phyloP scores from a whole-genome alignment of 495 filamentous ascomycete genomes.

The Glarea lozoyensis region DNA sequence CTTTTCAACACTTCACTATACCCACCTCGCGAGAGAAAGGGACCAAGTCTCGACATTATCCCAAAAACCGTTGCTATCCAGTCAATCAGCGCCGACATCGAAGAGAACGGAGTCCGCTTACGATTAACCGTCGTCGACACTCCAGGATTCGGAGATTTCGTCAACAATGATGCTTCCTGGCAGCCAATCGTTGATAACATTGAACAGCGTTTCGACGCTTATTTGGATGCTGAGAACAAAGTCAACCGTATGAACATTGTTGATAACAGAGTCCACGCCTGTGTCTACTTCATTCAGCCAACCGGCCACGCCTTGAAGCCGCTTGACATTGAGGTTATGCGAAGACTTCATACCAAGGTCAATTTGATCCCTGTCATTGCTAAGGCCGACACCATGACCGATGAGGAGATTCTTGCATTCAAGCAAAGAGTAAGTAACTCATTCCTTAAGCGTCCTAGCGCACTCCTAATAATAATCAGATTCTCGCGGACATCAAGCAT shows the following conservation, averaged over 20 bases:
- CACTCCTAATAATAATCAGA: conserved; percentile 42
- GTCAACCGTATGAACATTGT: conserved; percentile 99
- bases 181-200: conserved; percentile 98
- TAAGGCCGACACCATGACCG: conserved; percentile 95
- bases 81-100: conserved; percentile 96
- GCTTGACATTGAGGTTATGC: conserved; percentile 98
- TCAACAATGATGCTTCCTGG: conserved; percentile 99
- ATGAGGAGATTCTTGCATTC: conserved; percentile 89
- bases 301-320: conserved; percentile 99
- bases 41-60: conserved; percentile 92
- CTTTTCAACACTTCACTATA: conserved; percentile 99
- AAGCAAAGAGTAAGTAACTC: conserved; percentile 74
- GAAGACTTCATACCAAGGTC: conserved; percentile 98
- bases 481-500: conserved; percentile 91
- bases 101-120: conserved; percentile 97
- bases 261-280: conserved; percentile 96
- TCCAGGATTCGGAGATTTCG: conserved; percentile 96
- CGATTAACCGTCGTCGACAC: conserved; percentile 96
- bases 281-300: conserved; percentile 98
- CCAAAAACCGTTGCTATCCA: conserved; percentile 99
- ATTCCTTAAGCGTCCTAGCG: background rate
- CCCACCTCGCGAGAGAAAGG: conserved; percentile 95
- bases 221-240: conserved; percentile 98
- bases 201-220: conserved; percentile 96
- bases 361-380: conserved; percentile 99